phyloP scores from a whole-genome alignment of 495 filamentous ascomycete genomes.

The Neurospora hispaniola region DNA sequence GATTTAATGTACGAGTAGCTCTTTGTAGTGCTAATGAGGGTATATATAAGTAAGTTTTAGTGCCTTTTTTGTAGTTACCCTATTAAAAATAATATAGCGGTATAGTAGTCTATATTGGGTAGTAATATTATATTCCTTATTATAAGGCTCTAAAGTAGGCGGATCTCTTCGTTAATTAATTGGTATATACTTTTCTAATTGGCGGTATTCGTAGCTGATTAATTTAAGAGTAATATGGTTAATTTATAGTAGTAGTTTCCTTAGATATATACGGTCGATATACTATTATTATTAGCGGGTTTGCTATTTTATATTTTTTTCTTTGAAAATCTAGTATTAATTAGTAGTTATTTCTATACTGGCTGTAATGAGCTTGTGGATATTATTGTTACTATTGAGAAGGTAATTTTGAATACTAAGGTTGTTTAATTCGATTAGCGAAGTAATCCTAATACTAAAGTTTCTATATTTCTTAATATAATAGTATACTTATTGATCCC shows the following conservation, averaged over 20 bases:
- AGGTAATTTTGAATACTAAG: no score
- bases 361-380: neutral
- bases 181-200: neutral
- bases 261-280: neutral
- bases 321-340: neutral
- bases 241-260: neutral
- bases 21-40: no score
- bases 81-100: neutral
- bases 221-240: neutral
- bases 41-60: no score
- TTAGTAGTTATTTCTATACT: neutral
- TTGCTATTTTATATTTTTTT: neutral
- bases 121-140: neutral
- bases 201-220: neutral
- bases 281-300: neutral
- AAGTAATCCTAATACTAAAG: no score
- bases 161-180: neutral
- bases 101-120: neutral
- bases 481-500: no score
- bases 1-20: no score
- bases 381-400: neutral
- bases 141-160: neutral
- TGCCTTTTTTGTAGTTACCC: no score
- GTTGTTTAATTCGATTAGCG: no score
- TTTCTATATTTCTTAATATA: no score